Conservation (phyloP, 1,284 basidiomycete genomes). For the Pascua sp. region DNA sequence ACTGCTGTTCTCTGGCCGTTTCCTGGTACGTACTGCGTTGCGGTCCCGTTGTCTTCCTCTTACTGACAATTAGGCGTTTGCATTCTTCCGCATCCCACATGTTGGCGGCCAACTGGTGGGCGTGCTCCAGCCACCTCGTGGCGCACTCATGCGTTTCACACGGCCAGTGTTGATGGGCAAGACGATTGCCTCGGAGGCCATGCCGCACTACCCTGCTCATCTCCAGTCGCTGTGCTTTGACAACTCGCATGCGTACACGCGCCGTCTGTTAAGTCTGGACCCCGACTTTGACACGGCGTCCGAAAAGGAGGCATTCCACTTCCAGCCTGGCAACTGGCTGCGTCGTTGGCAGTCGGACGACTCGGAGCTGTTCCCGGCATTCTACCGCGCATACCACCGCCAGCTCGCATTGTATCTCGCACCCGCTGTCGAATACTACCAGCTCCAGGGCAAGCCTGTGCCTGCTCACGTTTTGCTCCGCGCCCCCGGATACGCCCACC, state of each 20-base stretch:
- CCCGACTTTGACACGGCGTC: slow-evolving; percentile 35
- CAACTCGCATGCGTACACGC: slow-evolving; percentile 44
- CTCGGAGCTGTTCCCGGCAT: slow-evolving; percentile 55
- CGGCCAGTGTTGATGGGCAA: slow-evolving; percentile 28
- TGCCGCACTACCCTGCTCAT: slow-evolving; percentile 40
- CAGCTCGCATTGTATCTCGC: slow-evolving; percentile 52
- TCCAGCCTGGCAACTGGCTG: slow-evolving; percentile 51
- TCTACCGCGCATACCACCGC: slow-evolving; percentile 55
- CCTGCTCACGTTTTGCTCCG: slow-evolving; percentile 44
- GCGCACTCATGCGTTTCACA: slow-evolving; percentile 49
- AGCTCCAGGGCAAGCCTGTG: slow-evolving; percentile 36
- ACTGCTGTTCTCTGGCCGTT: slow-evolving; percentile 53
- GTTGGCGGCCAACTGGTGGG: slow-evolving; percentile 53
- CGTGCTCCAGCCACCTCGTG: slow-evolving; percentile 51
- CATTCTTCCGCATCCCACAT: slow-evolving; percentile 55
- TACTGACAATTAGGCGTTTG: slow-evolving; percentile 43
- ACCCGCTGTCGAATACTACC: slow-evolving; percentile 41
- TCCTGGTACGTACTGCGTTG: slow-evolving; percentile 37
- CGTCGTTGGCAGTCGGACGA: slow-evolving; percentile 53
- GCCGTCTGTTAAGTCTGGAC: slow-evolving; percentile 33
- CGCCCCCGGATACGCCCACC: slow-evolving; percentile 52
- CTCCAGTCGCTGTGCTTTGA: slow-evolving; percentile 43
- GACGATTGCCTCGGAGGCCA: slow-evolving; percentile 20
- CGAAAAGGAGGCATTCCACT: slow-evolving; percentile 49
- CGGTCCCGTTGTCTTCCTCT: not conserved